Evolutionary conservation across 305 asterid species (phyloP).

Genomic region (Ajuga reptans): DNA sequence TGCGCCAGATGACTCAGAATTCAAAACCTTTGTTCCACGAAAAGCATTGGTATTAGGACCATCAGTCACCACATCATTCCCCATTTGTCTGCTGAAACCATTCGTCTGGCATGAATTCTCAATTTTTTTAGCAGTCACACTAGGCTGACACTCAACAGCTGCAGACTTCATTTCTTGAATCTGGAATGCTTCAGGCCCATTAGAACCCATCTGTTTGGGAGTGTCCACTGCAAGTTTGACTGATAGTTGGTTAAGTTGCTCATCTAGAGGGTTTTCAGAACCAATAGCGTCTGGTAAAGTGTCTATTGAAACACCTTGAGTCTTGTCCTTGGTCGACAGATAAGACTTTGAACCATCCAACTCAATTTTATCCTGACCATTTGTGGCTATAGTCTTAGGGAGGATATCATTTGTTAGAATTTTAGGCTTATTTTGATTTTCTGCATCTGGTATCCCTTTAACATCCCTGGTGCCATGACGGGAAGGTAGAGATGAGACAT

Average conservation of each 20-base stretch:
- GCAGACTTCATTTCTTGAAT: slow-evolving; percentile 31
- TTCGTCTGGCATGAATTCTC: slow-evolving; percentile 40
- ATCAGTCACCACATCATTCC: slow-evolving; percentile 29
- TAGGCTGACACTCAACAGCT: slow-evolving; percentile 32
- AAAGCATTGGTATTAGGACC: slow-evolving; percentile 30
- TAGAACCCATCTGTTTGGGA: slow-evolving; percentile 34
- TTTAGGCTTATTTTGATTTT: slow-evolving; percentile 25
- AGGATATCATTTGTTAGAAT: slow-evolving; percentile 12
- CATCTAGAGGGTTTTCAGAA: slow-evolving; percentile 32
- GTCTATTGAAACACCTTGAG: slow-evolving; percentile 26
- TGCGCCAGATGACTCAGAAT: slow-evolving; percentile 41
- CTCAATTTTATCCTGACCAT: slow-evolving; percentile 38
- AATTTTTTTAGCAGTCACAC: slow-evolving; percentile 24
- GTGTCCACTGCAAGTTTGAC: slow-evolving; percentile 27
- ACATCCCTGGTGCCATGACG: slow-evolving; percentile 38
- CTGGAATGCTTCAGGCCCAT: slow-evolving; percentile 31
- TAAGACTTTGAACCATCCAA: slow-evolving; percentile 41
- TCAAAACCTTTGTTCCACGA: slow-evolving; percentile 35
- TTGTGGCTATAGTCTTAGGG: slow-evolving; percentile 28
- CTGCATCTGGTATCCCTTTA: slow-evolving; percentile 40
- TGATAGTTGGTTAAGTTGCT: slow-evolving; percentile 32
- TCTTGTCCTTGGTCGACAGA: slow-evolving; percentile 35
- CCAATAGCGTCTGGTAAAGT: slow-evolving; percentile 37
- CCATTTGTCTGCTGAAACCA: slow-evolving; percentile 31
- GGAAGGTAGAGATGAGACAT: slow-evolving; percentile 50